phyloP scores from a whole-genome alignment of 75 land plant species.

The Cunninghamia lanceolata region DNA sequence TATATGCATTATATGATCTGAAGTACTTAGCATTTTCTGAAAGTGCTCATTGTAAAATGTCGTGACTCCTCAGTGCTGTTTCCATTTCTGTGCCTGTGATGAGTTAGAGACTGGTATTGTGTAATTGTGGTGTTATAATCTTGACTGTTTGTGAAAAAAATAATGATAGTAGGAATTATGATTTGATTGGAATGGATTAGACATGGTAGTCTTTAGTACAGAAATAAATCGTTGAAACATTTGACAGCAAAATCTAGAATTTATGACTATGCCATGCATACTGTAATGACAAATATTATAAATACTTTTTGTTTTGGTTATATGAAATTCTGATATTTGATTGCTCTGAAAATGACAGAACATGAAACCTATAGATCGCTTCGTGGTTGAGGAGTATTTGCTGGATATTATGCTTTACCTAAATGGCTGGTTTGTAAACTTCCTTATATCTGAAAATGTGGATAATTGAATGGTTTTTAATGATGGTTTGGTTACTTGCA shows the following conservation, averaged over 20 bases:
- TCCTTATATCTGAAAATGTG: not conserved
- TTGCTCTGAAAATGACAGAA: slow-evolving; percentile 39
- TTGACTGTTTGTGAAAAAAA: not conserved
- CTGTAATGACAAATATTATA: not conserved
- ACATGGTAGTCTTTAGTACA: not conserved
- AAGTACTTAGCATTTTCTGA: no score
- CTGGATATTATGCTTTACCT: slow-evolving; percentile 90
- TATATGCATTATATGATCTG: no score
- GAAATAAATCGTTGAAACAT: not conserved
- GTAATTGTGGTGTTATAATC: not conserved
- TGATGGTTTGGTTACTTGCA: not conserved
- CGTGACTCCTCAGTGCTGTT: no score
- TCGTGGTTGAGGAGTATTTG: slow-evolving; percentile 92
- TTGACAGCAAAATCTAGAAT: not conserved
- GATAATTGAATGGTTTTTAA: not conserved
- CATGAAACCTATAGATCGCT: slow-evolving; percentile 89
- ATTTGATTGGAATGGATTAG: not conserved
- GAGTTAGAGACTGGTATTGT: no score
- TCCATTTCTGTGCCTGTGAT: no score
- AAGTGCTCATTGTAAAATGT: no score
- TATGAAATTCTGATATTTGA: not conserved
- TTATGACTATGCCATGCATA: not conserved
- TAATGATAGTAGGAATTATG: not conserved
- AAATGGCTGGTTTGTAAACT: slow-evolving; percentile 82
- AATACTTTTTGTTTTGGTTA: not conserved